Evolutionary conservation across 805 yeast species (phyloP).

Genomic region (Helenozyma baotianmanensis): DNA sequence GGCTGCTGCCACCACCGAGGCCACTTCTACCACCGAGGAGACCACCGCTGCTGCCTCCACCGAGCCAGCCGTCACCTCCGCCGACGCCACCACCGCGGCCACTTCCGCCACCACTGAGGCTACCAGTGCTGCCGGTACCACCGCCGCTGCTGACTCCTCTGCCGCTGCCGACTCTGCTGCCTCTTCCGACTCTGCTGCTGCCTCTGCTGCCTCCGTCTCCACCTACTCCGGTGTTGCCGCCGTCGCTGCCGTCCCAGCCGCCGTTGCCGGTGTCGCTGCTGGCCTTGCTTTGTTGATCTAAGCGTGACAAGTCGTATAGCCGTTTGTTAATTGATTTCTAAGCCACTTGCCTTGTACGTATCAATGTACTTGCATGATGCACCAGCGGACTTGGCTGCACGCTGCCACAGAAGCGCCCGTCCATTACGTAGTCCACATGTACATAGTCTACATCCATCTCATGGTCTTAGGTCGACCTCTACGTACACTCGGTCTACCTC

Average conservation of each 20-base stretch:
- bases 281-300: conserved; percentile 14
- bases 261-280: conserved; percentile 12
- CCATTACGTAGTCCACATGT: no score
- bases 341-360: no score
- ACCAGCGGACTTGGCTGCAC: no score
- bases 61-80: conserved; percentile 1
- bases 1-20: conserved; percentile 2
- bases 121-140: conserved; percentile 5
- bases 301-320: no score
- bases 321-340: no score
- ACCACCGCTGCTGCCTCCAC: conserved; percentile 1
- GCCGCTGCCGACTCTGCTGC: conserved; percentile 5
- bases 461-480: no score
- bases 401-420: no score
- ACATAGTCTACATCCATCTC: no score
- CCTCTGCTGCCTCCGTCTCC: conserved; percentile 8
- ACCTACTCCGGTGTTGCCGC: conserved; percentile 1
- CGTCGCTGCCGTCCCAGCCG: conserved; percentile 3
- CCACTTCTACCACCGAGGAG: conserved; percentile 1
- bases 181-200: conserved; percentile 5
- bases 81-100: conserved; percentile 3
- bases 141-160: conserved; percentile 3
- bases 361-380: no score
- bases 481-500: no score
- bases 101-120: conserved; percentile 2